These are phyloP conservation scores for Eremothecium gossypii DNA, from an alignment of 1,139 yeast species.

Conservation along the genomic window DNA sequence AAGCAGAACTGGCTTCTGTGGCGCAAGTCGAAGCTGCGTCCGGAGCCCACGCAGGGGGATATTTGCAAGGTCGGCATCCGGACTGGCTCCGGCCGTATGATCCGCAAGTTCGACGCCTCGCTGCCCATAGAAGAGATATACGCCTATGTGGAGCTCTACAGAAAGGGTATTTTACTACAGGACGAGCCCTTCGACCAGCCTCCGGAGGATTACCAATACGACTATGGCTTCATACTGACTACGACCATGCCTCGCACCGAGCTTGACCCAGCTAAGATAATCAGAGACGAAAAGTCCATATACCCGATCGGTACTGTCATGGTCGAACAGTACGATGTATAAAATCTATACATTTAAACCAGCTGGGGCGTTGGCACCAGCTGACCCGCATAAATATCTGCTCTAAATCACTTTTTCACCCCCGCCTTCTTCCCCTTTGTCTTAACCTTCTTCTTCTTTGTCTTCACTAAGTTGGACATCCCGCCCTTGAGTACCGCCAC, in stretches of 20 bases:
- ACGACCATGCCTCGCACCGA: slow-evolving; percentile 51
- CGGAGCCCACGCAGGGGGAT: slow-evolving; percentile 29
- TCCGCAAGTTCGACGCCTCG: slow-evolving; percentile 41
- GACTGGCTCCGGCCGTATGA: slow-evolving; percentile 38
- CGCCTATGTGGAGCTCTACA: slow-evolving; percentile 44
- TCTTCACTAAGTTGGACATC: slow-evolving; percentile 50
- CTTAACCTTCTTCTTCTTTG: slow-evolving; percentile 53
- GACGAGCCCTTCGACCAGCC: slow-evolving; percentile 13
- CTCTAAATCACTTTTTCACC: neutral
- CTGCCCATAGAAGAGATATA: slow-evolving; percentile 47
- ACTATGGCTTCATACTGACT: slow-evolving; percentile 38
- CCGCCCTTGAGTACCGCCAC: slow-evolving; percentile 55
- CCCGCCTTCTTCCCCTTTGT: slow-evolving; percentile 14
- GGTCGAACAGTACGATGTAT: slow-evolving; percentile 32
- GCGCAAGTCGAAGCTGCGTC: slow-evolving; percentile 35
- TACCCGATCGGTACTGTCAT: slow-evolving; percentile 56
- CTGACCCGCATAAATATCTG: slow-evolving; percentile 4
- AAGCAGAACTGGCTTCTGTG: slow-evolving; percentile 38
- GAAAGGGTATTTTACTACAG: slow-evolving; percentile 26
- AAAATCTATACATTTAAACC: slow-evolving; percentile 1
- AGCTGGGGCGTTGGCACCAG: slow-evolving; percentile 1
- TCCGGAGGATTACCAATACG: slow-evolving; percentile 34
- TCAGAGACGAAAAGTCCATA: slow-evolving; percentile 38
- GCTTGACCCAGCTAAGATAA: slow-evolving; percentile 29
- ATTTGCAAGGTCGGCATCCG: slow-evolving; percentile 53